A percentile compares a stretch with the other conserved stretches of the same genome.
Conservation (phyloP, 2,329 filamentous ascomycete species). For the Lachnellula subtilissima region DNA sequence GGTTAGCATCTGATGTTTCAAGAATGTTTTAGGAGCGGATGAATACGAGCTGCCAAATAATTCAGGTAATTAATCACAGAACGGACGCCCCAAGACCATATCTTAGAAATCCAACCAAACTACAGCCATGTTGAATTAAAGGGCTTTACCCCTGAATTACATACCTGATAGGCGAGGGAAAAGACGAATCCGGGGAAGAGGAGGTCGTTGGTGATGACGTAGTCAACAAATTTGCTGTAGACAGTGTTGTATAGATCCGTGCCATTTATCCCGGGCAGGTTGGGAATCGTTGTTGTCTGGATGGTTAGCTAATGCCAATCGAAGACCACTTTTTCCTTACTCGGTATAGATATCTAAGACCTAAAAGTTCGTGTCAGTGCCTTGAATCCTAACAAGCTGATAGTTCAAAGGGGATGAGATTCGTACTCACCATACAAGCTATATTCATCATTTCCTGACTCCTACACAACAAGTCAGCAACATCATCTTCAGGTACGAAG, state of each 20-base stretch:
- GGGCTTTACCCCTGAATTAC: no score
- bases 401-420: background rate
- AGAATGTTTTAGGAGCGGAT: no score
- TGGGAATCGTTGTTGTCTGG: constrained; percentile 8
- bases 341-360: background rate
- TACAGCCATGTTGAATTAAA: no score
- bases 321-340: background rate
- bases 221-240: constrained; percentile 3
- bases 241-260: constrained; percentile 4
- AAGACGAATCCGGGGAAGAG: constrained; percentile 1
- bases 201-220: background rate
- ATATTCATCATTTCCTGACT: background rate
- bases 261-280: constrained; percentile 5
- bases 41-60: no score
- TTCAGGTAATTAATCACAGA: no score
- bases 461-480: background rate
- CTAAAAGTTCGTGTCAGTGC: background rate
- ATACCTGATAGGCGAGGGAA: background rate
- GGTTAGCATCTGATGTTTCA: no score
- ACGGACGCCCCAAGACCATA: no score
- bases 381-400: no score
- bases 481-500: no score
- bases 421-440: background rate
- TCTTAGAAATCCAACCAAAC: no score
- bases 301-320: background rate